Evolutionary conservation across 305 asterid species (phyloP), one percentile per base, ranked within the genome.

Genomic region (Coffea humblotiana): DNA sequence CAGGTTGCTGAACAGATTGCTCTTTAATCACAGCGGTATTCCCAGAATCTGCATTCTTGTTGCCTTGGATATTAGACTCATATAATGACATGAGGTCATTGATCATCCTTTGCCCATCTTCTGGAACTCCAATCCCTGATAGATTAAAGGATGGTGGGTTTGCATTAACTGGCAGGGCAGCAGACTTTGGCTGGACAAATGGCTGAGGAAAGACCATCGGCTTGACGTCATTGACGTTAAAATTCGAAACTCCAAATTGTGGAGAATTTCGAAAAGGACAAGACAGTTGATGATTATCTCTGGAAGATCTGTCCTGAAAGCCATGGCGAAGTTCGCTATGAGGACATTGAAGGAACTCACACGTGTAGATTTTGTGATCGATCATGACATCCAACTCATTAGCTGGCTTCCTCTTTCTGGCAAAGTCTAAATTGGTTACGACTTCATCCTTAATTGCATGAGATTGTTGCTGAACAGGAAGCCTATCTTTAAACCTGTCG

Each of bases 61-160:
- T 86, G 66, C 84, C 86, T 80, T 90, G 92, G 58, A 90, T 78
- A 66, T 88, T 88, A n/a, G 67, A 81, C 15, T 92, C 97, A 13
- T 94, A 94, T 45, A 84, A 80, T 0, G 97, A 89, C 98, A 94
- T 90, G 8, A 94, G 97, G 64, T 92, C 92, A 25, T 52, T 85
- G 78, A 94, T 91, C 88, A 85, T 88, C 83, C 91, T 90, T 79
- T 91, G 90, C 45, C 95, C 98, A 45, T 92, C 98, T 83, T 90
- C 97, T 2, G 98, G 94, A 76, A 94, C 94, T 66, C 93, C 92
- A 2, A 88, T 72, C 43, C 93, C 95, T 0, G 97, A 80, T 27
- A 89, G 83, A 85, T 90, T 91, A 43, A 89, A 87, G 14, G 93
- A 21, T 27, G 89, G 84, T 8, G 86, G 83, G 19, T 51, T 65